Conservation (phyloP, 225 moss, liverwort and hornwort genomes). For the Sphagnum contortum region DNA sequence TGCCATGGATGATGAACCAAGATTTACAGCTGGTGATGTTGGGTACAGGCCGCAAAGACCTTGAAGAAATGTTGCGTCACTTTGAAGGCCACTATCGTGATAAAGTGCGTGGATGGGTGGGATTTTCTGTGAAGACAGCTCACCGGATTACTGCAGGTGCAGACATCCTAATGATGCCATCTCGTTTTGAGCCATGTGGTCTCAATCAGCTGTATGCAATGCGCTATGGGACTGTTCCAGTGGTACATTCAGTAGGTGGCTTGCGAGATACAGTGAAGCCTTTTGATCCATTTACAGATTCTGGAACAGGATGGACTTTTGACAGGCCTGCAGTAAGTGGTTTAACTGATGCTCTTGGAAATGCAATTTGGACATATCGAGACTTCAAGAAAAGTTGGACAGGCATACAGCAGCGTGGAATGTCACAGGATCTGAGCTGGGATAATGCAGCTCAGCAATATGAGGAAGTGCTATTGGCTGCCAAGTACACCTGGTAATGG, state of each 20-base stretch:
- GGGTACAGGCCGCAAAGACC: conserved; percentile 59
- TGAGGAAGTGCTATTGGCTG: conserved; percentile 72
- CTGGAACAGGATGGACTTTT: conserved; percentile 76
- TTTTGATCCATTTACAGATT: conserved; percentile 63
- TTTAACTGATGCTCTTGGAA: conserved; percentile 63
- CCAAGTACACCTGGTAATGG: conserved; percentile 70
- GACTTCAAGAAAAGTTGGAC: conserved; percentile 70
- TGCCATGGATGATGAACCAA: conserved; percentile 79
- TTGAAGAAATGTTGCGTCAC: conserved; percentile 53
- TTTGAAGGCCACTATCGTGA: conserved; percentile 51
- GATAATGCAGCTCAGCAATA: conserved; percentile 75
- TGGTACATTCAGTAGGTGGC: conserved; percentile 73
- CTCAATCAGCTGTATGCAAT: conserved; percentile 78
- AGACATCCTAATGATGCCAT: conserved; percentile 74
- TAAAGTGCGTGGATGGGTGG: conserved; percentile 80
- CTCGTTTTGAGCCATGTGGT: conserved; percentile 76
- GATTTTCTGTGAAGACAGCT: conserved; percentile 63
- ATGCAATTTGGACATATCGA: conserved; percentile 74
- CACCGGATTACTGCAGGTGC: conserved; percentile 72
- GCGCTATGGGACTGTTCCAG: conserved; percentile 71
- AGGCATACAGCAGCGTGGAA: conserved; percentile 66
- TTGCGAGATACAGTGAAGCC: conserved; percentile 66
- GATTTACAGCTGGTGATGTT: conserved; percentile 77
- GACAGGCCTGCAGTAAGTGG: conserved; percentile 23
- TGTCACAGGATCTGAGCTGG: conserved; percentile 79